Evolutionary conservation across 225 moss, liverwort and hornwort species (phyloP).

Genomic region (Physcomitrium patens): DNA sequence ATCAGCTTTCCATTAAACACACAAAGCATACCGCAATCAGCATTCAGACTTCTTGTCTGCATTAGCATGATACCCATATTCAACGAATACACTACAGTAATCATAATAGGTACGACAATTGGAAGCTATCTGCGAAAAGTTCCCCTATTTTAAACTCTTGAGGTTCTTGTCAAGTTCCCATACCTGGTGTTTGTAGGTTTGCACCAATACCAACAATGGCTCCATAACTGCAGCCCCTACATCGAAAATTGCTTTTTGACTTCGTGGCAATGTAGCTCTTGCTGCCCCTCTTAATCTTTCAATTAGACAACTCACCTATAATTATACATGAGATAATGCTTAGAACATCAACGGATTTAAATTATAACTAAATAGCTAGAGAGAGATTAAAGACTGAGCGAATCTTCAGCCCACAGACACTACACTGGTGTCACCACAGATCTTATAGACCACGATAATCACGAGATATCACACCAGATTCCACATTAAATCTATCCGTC

Average conservation of each 20-base stretch:
- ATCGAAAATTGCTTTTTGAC: constrained; percentile 98
- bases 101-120: constrained; percentile 13
- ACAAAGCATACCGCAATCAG: neutral
- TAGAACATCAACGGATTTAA: constrained; percentile 19
- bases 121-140: constrained; percentile 6
- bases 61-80: constrained; percentile 5
- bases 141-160: neutral
- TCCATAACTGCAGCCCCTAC: constrained; percentile 98
- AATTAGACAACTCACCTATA: constrained; percentile 85
- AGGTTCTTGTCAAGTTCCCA: constrained; percentile 13
- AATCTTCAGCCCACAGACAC: constrained; percentile 19
- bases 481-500: too few species aligned
- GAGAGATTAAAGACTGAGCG: neutral
- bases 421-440: too few species aligned
- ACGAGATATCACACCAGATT: too few species aligned
- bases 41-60: constrained; percentile 7
- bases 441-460: too few species aligned
- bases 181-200: constrained; percentile 97
- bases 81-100: constrained; percentile 16
- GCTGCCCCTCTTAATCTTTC: constrained; percentile 97
- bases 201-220: constrained; percentile 91
- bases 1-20: constrained; percentile 6
- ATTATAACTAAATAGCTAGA: neutral
- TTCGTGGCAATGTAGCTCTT: constrained; percentile 93
- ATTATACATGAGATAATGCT: constrained; percentile 4